Conservation (phyloP, 345 rosid species). For the Aethionema arabicum region DNA sequence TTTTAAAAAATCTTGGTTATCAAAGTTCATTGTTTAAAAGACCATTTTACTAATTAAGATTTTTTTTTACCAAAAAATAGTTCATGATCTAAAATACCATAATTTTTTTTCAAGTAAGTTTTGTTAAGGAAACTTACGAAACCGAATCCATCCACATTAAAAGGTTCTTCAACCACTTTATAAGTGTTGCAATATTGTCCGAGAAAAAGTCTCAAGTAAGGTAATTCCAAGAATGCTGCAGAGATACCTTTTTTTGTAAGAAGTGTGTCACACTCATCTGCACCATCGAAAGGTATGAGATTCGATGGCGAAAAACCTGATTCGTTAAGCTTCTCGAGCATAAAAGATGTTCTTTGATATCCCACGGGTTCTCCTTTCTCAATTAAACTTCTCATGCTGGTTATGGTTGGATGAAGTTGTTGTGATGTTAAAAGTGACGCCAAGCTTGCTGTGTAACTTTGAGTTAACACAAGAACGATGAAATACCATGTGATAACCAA, state of each 20-base stretch:
- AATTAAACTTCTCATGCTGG: conserved; percentile 41
- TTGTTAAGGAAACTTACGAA: conserved; percentile 37
- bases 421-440: conserved; percentile 58
- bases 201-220: conserved; percentile 40
- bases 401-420: conserved; percentile 48
- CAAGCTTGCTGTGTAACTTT: conserved; percentile 75
- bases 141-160: conserved; percentile 43
- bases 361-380: conserved; percentile 45
- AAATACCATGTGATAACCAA: conserved; percentile 69
- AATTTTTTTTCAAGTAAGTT: too few species aligned
- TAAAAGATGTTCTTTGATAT: conserved; percentile 42
- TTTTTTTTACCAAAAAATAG: too few species aligned
- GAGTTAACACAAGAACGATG: conserved; percentile 60
- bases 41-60: too few species aligned
- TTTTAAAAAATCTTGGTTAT: too few species aligned
- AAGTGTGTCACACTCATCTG: conserved; percentile 38
- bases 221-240: conserved; percentile 43
- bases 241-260: conserved; percentile 41
- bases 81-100: too few species aligned
- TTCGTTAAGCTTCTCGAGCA: conserved; percentile 33
- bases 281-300: conserved; percentile 12
- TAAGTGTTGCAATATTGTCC: conserved; percentile 42
- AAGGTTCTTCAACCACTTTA: conserved; percentile 39
- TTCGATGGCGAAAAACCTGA: conserved; percentile 29
- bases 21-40: too few species aligned